A percentile compares a stretch with the other conserved stretches of the same genome.
These are phyloP conservation scores for Calocybe cyanea DNA, from an alignment of 768 basidiomycete genomes.

Conservation along the genomic window DNA sequence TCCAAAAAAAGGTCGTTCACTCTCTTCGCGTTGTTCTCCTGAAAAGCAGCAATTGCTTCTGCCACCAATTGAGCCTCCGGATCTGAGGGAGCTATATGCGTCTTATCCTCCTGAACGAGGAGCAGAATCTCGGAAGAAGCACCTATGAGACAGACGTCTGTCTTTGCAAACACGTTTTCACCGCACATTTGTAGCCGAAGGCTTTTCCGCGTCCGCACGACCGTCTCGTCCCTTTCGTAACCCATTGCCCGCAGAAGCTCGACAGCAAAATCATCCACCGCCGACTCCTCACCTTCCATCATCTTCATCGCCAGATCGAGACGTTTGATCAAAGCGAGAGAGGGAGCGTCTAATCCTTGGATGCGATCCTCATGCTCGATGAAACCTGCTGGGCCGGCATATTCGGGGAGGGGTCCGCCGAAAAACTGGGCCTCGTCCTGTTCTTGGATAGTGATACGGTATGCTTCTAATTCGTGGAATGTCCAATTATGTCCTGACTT, in stretches of 20 bases:
- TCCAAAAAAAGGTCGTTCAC: neutral
- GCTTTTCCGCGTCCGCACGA: slow-evolving; percentile 17
- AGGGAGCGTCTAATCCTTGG: no score
- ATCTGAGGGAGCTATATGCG: neutral
- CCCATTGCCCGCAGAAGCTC: slow-evolving; percentile 18
- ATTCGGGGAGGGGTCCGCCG: no score
- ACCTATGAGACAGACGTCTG: slow-evolving; percentile 30
- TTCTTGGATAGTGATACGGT: no score
- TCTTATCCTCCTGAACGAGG: slow-evolving; percentile 17
- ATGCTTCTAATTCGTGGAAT: no score
- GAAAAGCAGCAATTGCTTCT: slow-evolving; percentile 20
- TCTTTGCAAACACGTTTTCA: slow-evolving; percentile 18
- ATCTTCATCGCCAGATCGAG: slow-evolving; percentile 23
- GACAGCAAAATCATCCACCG: slow-evolving; percentile 28
- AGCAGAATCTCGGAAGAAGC: slow-evolving; percentile 16
- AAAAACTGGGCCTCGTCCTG: no score
- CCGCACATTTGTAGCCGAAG: slow-evolving; percentile 26
- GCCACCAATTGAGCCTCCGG: slow-evolving; percentile 1
- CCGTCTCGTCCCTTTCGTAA: slow-evolving; percentile 10
- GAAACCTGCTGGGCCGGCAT: no score
- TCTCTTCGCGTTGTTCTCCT: slow-evolving; percentile 17
- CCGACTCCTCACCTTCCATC: slow-evolving; percentile 14
- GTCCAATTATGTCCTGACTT: no score
- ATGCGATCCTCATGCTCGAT: no score
- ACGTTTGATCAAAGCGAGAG: no score